Percentiles rank a stretch among this genome's conserved stretches.
Conservation (phyloP, 495 filamentous ascomycete genomes). For the Xylaria scruposa region DNA sequence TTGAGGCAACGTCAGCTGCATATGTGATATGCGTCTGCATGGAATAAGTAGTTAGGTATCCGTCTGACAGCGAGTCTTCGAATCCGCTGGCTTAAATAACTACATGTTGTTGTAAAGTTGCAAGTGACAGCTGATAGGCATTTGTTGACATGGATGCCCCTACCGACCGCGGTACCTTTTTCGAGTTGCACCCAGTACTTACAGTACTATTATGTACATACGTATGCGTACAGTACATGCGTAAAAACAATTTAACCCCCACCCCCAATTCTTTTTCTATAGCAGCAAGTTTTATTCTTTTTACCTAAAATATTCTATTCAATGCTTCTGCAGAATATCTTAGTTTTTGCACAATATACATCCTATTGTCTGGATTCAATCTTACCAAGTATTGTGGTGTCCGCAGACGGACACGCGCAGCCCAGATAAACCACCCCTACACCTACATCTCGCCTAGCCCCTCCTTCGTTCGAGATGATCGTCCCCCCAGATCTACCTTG, state of each 20-base stretch:
- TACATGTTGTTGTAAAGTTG: not conserved
- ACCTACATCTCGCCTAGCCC: constrained; percentile 1
- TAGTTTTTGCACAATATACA: not conserved
- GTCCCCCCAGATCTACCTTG: constrained; percentile 16
- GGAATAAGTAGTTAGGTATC: not conserved
- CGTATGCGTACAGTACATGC: too few relatives aligned
- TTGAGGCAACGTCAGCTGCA: not conserved
- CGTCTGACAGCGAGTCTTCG: not conserved
- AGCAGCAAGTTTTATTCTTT: not conserved
- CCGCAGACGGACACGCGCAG: not conserved
- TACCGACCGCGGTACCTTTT: not conserved
- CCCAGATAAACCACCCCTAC: constrained; percentile 2
- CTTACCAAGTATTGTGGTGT: not conserved
- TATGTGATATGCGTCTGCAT: not conserved
- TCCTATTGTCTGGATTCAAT: not conserved
- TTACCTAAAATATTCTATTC: not conserved
- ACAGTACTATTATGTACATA: too few relatives aligned
- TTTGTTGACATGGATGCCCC: too few relatives aligned
- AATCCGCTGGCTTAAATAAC: not conserved
- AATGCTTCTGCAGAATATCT: not conserved
- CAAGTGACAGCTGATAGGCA: not conserved
- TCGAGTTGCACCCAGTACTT: not conserved
- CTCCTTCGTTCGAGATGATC: constrained; percentile 14
- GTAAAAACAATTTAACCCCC: not conserved
- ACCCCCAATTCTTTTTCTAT: not conserved